These are phyloP conservation scores for Paralagenidium karlingii DNA, from an alignment of 352 stramenopile species.

Conservation along the genomic window DNA sequence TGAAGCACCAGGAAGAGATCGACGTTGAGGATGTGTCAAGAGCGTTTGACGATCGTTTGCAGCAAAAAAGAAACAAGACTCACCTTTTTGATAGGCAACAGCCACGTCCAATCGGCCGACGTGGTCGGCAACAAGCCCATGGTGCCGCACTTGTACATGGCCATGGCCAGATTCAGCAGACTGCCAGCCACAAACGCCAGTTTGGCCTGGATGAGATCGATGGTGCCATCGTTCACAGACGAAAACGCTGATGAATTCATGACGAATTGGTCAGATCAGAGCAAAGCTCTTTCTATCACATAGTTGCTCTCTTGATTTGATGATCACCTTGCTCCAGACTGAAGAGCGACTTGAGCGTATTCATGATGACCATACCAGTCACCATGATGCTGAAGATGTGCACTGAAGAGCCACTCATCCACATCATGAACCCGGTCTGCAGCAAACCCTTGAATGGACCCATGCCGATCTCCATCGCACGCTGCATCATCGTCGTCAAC, in stretches of 20 bases:
- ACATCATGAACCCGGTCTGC: constrained; percentile 94
- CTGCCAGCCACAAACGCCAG: constrained; percentile 82
- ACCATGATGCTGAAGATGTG: constrained; percentile 96
- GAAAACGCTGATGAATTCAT: constrained; percentile 38
- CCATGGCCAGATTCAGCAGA: constrained; percentile 74
- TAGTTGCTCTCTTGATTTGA: too few species aligned
- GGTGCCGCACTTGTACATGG: constrained; percentile 87
- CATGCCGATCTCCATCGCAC: constrained; percentile 84
- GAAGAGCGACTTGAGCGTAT: constrained; percentile 85
- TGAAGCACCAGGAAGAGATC: too few species aligned
- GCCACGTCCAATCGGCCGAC: constrained; percentile 86
- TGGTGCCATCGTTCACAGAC: constrained; percentile 52
- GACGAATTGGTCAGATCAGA: background rate
- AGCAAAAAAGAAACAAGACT: too few species aligned
- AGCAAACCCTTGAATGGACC: constrained; percentile 87
- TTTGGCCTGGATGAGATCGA: constrained; percentile 83
- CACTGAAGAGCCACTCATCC: constrained; percentile 90
- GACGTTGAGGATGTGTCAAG: too few species aligned
- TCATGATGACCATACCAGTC: constrained; percentile 87
- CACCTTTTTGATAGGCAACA: constrained; percentile 78
- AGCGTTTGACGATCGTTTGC: too few species aligned
- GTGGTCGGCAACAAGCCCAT: constrained; percentile 88
- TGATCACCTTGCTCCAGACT: constrained; percentile 60
- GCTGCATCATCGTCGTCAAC: too few species aligned
- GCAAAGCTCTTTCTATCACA: background rate